Percentiles rank a stretch among this genome's conserved stretches.
These are phyloP conservation scores for Cladophialophora bantiana DNA, from an alignment of 2,329 filamentous ascomycete genomes.

Conservation along the genomic window DNA sequence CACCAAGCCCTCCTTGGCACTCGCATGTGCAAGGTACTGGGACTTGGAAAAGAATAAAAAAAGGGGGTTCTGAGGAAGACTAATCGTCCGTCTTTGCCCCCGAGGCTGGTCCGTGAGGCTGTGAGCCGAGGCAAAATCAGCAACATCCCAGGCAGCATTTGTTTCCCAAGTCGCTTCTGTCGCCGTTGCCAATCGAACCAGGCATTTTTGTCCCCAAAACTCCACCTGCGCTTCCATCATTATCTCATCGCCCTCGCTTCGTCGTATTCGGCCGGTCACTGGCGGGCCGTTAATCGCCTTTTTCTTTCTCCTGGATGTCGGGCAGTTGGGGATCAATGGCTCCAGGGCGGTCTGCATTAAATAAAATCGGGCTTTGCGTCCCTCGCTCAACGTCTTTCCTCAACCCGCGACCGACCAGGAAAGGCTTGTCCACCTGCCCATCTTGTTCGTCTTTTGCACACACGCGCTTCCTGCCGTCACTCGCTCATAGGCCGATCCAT, in stretches of 20 bases:
- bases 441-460: neutral
- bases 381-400: slow-evolving; percentile 14
- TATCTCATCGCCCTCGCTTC: slow-evolving; percentile 17
- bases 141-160: neutral
- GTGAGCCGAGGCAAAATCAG: slow-evolving; percentile 16
- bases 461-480: slow-evolving; percentile 6
- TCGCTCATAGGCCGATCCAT: slow-evolving; percentile 12
- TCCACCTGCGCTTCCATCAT: slow-evolving; percentile 6
- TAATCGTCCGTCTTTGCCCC: neutral
- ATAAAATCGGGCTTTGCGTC: slow-evolving; percentile 25
- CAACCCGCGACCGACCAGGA: slow-evolving; percentile 7
- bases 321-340: slow-evolving; percentile 24
- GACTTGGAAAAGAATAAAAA: neutral
- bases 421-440: neutral
- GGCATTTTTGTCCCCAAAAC: slow-evolving; percentile 10
- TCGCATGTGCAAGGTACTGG: too few relatives aligned
- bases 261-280: slow-evolving; percentile 5
- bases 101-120: slow-evolving; percentile 23
- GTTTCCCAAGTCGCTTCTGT: neutral
- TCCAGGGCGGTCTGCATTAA: slow-evolving; percentile 30
- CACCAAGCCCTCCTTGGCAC: too few relatives aligned
- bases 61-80: neutral
- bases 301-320: slow-evolving; percentile 14
- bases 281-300: slow-evolving; percentile 22
- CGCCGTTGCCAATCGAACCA: slow-evolving; percentile 13